Percentiles rank a stretch among this genome's conserved stretches.
These are phyloP conservation scores for Zygoascus bituminiphila DNA, from an alignment of 805 yeast genomes.

Conservation along the genomic window DNA sequence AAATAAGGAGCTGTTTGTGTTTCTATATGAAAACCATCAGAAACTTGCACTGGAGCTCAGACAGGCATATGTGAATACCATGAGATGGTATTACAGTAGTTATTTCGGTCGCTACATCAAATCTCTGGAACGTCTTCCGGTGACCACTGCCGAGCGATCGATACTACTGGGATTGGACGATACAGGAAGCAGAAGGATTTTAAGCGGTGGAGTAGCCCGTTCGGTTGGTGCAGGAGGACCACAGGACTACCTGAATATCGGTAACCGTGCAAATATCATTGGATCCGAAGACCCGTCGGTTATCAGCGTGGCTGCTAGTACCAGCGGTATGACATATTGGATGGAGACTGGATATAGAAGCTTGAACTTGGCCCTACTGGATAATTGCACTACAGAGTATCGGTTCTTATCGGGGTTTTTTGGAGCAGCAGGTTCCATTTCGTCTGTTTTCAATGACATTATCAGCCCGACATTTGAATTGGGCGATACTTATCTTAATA, in stretches of 20 bases:
- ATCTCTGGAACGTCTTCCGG: constrained; percentile 56
- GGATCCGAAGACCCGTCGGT: constrained; percentile 51
- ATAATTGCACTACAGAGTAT: constrained; percentile 71
- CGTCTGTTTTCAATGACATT: constrained; percentile 34
- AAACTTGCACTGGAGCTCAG: constrained; percentile 64
- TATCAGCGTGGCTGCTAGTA: constrained; percentile 75
- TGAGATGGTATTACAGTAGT: constrained; percentile 85
- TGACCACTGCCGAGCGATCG: constrained; percentile 47
- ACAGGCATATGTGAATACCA: constrained; percentile 77
- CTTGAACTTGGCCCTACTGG: constrained; percentile 63
- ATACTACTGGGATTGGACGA: constrained; percentile 45
- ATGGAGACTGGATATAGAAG: constrained; percentile 67
- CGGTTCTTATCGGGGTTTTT: constrained; percentile 67
- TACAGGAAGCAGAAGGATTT: constrained; percentile 22
- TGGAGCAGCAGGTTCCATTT: constrained; percentile 25
- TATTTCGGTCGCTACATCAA: constrained; percentile 70
- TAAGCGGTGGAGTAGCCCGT: neutral
- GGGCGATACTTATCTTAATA: constrained; percentile 42
- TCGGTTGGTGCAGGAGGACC: constrained; percentile 3
- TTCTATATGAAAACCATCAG: constrained; percentile 46
- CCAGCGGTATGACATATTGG: constrained; percentile 55
- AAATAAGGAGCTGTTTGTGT: constrained; percentile 54
- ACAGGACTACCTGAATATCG: constrained; percentile 49
- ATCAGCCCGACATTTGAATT: constrained; percentile 46
- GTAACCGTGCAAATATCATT: constrained; percentile 53